Conservation (phyloP, 2,329 filamentous ascomycete species). For the Fusarium succisae region DNA sequence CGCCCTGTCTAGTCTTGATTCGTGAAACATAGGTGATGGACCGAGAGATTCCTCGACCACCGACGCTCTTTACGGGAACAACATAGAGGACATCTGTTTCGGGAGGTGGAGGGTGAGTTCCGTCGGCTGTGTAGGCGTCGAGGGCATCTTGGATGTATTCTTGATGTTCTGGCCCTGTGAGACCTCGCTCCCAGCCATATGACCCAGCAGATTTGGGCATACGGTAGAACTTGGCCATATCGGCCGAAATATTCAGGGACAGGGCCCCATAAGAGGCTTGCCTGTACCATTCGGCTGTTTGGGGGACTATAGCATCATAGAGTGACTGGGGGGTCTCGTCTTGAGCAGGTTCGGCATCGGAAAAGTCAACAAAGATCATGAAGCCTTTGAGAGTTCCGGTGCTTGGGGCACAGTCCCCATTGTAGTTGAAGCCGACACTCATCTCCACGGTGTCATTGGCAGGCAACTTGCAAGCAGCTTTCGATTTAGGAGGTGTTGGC, state of each 20-base stretch:
- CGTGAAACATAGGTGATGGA: slow-evolving; percentile 5
- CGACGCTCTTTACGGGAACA: slow-evolving; percentile 15
- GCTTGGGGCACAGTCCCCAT: slow-evolving; percentile 45
- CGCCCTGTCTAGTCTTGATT: not conserved
- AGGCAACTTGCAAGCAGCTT: not conserved
- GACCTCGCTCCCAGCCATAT: slow-evolving; percentile 33
- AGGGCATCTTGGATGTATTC: slow-evolving; percentile 32
- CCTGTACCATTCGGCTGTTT: slow-evolving; percentile 34
- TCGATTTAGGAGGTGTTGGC: not conserved
- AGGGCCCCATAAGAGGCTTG: slow-evolving; percentile 41
- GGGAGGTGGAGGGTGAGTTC: slow-evolving; percentile 1
- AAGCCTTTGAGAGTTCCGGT: slow-evolving; percentile 44
- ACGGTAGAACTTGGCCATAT: slow-evolving; percentile 38
- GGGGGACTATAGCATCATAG: slow-evolving; percentile 23
- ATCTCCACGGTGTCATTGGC: not conserved
- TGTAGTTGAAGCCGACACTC: not conserved
- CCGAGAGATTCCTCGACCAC: not conserved
- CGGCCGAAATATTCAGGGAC: slow-evolving; percentile 33
- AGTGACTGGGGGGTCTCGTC: slow-evolving; percentile 40
- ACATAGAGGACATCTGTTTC: slow-evolving; percentile 31
- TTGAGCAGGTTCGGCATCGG: slow-evolving; percentile 36
- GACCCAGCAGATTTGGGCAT: slow-evolving; percentile 42
- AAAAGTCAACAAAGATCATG: slow-evolving; percentile 52
- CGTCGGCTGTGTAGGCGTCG: slow-evolving; percentile 19
- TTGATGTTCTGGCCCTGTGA: slow-evolving; percentile 13